Evolutionary conservation across 352 stramenopile species (phyloP), one percentile per base, ranked within the genome.

Genomic region (Pythium guiyangense): DNA sequence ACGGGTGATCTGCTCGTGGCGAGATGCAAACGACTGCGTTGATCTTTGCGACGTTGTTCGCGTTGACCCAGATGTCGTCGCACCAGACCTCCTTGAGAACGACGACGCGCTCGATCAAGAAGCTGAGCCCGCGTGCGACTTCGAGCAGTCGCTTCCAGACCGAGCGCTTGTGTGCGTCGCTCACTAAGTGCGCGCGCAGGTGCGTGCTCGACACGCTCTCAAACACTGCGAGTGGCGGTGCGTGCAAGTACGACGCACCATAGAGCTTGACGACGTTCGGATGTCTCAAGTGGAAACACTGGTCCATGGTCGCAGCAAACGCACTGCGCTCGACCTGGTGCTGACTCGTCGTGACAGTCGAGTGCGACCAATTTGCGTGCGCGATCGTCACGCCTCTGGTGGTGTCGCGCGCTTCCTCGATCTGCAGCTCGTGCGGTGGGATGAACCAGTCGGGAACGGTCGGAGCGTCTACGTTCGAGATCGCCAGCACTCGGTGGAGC

Each of bases 361-460:
- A 82, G 1, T 47, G 55, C n/a, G 66, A 66, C 15, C 65, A 72
- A 3, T 73, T 79, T 35, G 57, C 79, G 15, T 22, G 46, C 0
- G 40, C 40, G 20, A 46, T 34, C 29, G 29, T 34, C 29, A 46
- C 20, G 15, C 40, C 6, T 6, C 14, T 10, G 40, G 6, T 14
- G 17, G 2, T 4, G 22, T 46, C 40, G 40, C n/a, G 11, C 5
- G 18, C 40, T 46, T 46, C 14, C 84, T 81, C 25, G 84, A 86
- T 26, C 92, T 96, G 60, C 87, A 97, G 46, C 80, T 86, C 31
- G 70, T 97, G 22, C 79, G 96, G 52, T 55, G 97, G 29, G 86
- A 96, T 64, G 52, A 91, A 92, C 63, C 76, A 51, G 22, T 17
- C n/a, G 10, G 20, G 17, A 15, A 50, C 9, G 11, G 6, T 11